Conservation (phyloP, 202 grass and related monocot genomes). For the Hordeum pubiflorum region DNA sequence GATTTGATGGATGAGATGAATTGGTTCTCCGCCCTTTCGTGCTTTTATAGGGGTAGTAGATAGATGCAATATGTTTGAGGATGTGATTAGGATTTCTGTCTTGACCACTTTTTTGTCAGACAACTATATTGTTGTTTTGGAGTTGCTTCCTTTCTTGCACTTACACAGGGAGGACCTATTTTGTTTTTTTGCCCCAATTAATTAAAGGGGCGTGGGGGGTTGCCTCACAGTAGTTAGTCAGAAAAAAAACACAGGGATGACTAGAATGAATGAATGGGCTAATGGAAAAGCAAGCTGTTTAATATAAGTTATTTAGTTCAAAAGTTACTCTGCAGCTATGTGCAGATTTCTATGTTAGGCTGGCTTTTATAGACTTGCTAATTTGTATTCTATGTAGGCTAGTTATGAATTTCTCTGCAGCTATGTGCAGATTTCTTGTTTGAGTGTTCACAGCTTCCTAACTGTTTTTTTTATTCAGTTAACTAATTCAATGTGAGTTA, state of each 20-base stretch:
- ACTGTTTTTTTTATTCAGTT: background rate
- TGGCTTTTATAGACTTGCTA: background rate
- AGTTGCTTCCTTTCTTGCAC: background rate
- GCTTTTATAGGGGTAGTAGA: too few species aligned
- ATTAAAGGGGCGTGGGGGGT: too few species aligned
- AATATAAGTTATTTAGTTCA: background rate
- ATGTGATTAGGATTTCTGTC: background rate
- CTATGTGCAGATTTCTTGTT: background rate
- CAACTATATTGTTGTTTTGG: background rate
- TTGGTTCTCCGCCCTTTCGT: too few species aligned
- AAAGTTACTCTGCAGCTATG: background rate
- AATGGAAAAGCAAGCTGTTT: background rate
- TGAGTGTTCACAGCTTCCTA: background rate
- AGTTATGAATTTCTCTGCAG: background rate
- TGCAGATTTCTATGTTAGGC: background rate
- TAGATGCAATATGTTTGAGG: background rate
- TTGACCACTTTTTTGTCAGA: background rate
- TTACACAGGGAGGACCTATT: too few species aligned
- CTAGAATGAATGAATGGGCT: background rate
- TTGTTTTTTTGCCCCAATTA: too few species aligned
- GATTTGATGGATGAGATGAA: too few species aligned
- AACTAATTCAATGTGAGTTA: background rate
- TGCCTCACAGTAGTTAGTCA: too few species aligned
- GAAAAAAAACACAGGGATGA: background rate
- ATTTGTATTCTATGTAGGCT: background rate